Base-by-base conservation (phyloP, 2,329 filamentous ascomycete genomes). In the Hypoxylon sp. region DNA sequence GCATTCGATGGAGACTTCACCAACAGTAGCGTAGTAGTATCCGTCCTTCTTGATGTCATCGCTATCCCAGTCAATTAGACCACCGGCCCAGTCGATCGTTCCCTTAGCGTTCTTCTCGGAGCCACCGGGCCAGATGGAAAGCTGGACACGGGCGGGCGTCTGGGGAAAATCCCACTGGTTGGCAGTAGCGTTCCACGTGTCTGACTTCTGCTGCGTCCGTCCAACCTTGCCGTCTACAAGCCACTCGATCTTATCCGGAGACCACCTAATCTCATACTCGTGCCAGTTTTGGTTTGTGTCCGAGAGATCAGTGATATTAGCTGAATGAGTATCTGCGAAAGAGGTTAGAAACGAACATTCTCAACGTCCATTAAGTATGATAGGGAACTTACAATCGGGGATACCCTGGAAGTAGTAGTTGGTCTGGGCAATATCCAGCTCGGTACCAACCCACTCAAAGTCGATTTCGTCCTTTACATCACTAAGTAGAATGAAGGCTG, bases 401-500 rank as follows among this genome's bases (percentile, higher is more conserved):
- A 98, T 91, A 77, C 96, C 96, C 83, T 98, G 95, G 83, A 92
- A 98, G 83, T 98, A 99, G 85, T 90, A 99, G 84, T 99, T 99
- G 79, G 94, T 96, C 84, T 99, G 95, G 17, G 92, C 93, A 70
- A 86, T 88, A 51, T 85, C 78, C 69, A 97, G 85, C 77, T 98
- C 93, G 49, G 88, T 88, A 72, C 96, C 96, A 61, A 99, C 88
- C 79, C 92, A 98, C 81, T 99, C 96, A 79, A 94, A 98, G 83
- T 99, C 96, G 76, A 99, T 97, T 82, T 99, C 96, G 78, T 99
- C 96, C 86, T 98, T 97, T 77, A 97, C 92, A 77, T 98, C 95
- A 37, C 92, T 95, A 81, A 98, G 89, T 77, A 98, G 85, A 79
- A 99, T 99, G 79, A 99, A 99, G 31, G 94, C 95, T 1, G 94